Conservation (phyloP, 768 basidiomycete species). For the Lactarius tabidus region DNA sequence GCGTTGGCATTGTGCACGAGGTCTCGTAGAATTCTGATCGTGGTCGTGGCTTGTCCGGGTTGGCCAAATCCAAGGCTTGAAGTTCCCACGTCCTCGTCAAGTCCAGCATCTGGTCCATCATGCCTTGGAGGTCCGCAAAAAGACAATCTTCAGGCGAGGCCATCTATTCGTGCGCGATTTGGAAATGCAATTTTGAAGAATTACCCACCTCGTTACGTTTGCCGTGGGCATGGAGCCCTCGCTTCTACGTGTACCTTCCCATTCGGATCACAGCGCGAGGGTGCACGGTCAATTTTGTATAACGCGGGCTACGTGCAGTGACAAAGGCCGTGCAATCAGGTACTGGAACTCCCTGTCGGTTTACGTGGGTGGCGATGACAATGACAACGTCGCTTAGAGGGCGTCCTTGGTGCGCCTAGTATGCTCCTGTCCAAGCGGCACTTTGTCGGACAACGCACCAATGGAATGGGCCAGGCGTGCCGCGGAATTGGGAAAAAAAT, state of each 20-base stretch:
- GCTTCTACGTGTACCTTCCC: conserved; percentile 13
- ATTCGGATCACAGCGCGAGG: conserved; percentile 12
- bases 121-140: conserved; percentile 3
- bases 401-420: background rate
- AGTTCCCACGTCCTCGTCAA: conserved; percentile 17
- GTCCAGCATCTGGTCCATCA: conserved; percentile 16
- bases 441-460: background rate
- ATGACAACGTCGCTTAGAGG: conserved; percentile 6
- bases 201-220: conserved; percentile 3
- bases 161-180: conserved; percentile 7
- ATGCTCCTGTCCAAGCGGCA: background rate
- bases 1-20: conserved; percentile 27
- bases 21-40: conserved; percentile 26
- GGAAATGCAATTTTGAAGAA: conserved; percentile 15
- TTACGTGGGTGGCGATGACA: conserved; percentile 13
- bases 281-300: conserved; percentile 13
- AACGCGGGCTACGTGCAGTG: conserved; percentile 4
- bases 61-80: conserved; percentile 23
- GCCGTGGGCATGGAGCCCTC: conserved; percentile 1
- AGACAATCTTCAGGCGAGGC: conserved; percentile 8
- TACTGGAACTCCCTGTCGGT: conserved; percentile 1
- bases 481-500: background rate
- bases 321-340: conserved; percentile 3
- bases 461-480: background rate
- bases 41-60: conserved; percentile 25